Evolutionary conservation across 1,139 yeast genomes (phyloP).

Genomic region (Sugiyamaella xylanicola): DNA sequence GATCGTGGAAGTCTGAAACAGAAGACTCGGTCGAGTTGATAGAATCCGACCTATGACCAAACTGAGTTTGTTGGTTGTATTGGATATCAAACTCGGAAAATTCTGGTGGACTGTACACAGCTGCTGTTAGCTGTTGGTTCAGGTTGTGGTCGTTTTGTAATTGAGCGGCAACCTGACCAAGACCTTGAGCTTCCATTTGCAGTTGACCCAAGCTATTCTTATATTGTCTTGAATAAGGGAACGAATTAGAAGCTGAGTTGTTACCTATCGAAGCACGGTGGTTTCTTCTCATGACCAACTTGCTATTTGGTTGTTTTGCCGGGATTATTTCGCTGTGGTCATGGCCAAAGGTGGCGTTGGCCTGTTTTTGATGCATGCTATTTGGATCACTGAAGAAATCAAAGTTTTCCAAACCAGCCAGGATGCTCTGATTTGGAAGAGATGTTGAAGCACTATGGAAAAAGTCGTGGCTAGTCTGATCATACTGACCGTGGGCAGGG

Average conservation of each 20-base stretch:
- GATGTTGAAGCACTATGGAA: conserved; percentile 1
- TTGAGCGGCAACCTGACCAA: neutral
- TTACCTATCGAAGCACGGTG: conserved; percentile 5
- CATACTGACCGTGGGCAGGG: neutral
- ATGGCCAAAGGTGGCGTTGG: neutral
- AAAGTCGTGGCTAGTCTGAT: neutral
- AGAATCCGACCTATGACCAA: conserved; percentile 13
- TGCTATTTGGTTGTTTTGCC: conserved; percentile 2
- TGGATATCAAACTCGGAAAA: conserved; percentile 9
- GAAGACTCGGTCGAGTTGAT: conserved; percentile 9
- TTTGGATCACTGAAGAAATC: neutral
- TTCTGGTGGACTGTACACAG: conserved; percentile 7
- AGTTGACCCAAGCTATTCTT: conserved; percentile 3
- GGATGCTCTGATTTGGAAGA: neutral
- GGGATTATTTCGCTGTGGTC: neutral
- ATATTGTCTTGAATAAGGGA: conserved; percentile 12
- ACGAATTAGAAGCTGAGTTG: neutral
- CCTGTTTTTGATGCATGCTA: neutral
- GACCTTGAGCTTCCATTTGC: neutral
- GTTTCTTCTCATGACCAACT: conserved; percentile 12
- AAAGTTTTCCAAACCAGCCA: conserved; percentile 1
- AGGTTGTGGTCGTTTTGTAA: neutral
- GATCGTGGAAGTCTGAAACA: conserved; percentile 6
- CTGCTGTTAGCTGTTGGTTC: neutral
- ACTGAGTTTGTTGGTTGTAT: neutral